Base-by-base conservation (phyloP, 208 protist genomes). In the Acanthamoeba pearcei region DNA sequence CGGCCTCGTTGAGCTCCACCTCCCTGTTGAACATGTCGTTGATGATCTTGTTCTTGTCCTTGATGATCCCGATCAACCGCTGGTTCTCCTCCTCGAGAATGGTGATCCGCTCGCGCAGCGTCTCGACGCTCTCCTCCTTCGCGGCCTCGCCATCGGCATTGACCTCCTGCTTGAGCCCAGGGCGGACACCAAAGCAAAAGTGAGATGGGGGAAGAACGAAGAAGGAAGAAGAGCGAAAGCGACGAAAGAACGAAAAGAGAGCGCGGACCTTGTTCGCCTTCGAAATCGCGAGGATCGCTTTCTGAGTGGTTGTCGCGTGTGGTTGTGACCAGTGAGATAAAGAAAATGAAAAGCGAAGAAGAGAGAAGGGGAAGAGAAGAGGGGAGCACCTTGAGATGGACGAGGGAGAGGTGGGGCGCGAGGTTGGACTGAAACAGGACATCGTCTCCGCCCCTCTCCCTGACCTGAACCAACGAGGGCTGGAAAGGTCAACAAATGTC, bases 21-120 rank as follows among this genome's bases (percentile, higher is more conserved):
- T 80, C 72, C 12, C 22, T 42, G 72, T 80, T 80, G 72, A 38
- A 66, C 49, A 88, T 24, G 49, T 88, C n/a, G 51, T 88, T 88
- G 46, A 88, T 88, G 80, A 88, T 88, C 51, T 66, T 88, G 80
- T 88, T 64, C 80, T 88, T 88, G 51, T 88, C 51, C 32, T 64
- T 88, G 51, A 88, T 42, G 17, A 88, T 17, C 29, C 4, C 19
- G 29, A 66, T 55, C 80, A 88, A n/a, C n/a, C 80, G 80, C 29
- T 88, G 32, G 27, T 88, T 88, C 80, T 88, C 80, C 80, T 88
- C 80, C 51, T 88, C 80, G 51, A 88, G 80, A 2, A 66, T 66
- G 29, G 10, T 10, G 27, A 88, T 32, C 15, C 51, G 46, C 27
- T 88, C 80, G 3, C 80, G 80, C 24, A 88, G 80, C n/a, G 24